phyloP scores from a whole-genome alignment of 2,329 filamentous ascomycete species.

The Pseudocercospora cruenta region DNA sequence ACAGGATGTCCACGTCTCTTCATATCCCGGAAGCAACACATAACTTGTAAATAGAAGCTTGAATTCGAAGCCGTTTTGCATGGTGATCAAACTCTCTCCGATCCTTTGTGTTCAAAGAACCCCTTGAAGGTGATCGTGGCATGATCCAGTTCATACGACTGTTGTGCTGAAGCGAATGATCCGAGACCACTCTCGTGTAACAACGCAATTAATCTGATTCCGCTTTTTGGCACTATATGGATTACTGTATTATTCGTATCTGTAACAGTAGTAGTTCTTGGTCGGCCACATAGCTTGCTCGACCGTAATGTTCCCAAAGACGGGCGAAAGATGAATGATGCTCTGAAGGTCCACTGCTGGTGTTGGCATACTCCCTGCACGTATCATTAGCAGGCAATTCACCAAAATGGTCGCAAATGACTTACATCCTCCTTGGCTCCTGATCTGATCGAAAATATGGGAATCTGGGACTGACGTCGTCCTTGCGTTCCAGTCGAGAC shows the following conservation, averaged over 20 bases:
- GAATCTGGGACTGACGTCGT: slow-evolving; percentile 16
- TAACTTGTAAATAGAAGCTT: not conserved
- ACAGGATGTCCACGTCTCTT: not conserved
- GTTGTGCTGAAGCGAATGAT: not conserved
- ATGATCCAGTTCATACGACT: not conserved
- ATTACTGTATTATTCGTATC: slow-evolving; percentile 17
- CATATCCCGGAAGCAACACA: not conserved
- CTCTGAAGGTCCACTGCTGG: slow-evolving; percentile 13
- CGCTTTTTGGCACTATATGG: not conserved
- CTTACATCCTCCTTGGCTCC: slow-evolving; percentile 12
- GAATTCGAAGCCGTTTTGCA: not conserved
- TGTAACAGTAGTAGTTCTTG: slow-evolving; percentile 19
- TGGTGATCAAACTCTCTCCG: not conserved
- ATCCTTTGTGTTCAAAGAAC: not conserved
- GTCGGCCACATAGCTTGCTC: slow-evolving; percentile 22
- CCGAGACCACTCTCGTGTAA: not conserved
- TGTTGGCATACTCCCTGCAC: slow-evolving; percentile 4
- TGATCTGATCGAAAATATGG: slow-evolving; percentile 10
- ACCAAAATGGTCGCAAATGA: not conserved
- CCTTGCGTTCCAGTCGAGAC: slow-evolving; percentile 36
- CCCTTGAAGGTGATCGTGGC: not conserved
- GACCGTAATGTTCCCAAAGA: slow-evolving; percentile 18
- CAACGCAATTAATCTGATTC: not conserved
- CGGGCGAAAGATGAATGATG: slow-evolving; percentile 15
- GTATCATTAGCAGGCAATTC: not conserved